A percentile compares a stretch with the other conserved stretches of the same genome.
phyloP scores from a whole-genome alignment of 108 stramenopile species.

The Discostella stelligeroides region DNA sequence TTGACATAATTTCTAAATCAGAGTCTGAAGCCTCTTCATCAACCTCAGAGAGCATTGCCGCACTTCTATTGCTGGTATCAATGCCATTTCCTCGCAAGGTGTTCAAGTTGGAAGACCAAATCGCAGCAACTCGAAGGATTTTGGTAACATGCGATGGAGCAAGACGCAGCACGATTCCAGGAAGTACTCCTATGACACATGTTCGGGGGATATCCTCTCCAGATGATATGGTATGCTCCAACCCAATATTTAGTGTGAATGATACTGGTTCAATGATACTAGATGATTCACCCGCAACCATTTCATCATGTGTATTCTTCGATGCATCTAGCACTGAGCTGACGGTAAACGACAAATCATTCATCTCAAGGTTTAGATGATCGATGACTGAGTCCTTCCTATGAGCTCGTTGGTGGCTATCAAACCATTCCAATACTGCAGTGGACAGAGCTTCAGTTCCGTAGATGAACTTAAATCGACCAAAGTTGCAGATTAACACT shows the following conservation, averaged over 20 bases:
- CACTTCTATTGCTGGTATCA: not conserved
- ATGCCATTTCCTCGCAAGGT: constrained; percentile 22
- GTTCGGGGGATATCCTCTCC: constrained; percentile 56
- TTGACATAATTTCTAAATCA: constrained; percentile 42
- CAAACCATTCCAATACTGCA: constrained; percentile 67
- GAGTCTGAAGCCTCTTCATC: constrained; percentile 37
- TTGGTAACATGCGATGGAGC: constrained; percentile 62
- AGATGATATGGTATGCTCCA: constrained; percentile 53
- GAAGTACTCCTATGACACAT: constrained; percentile 75
- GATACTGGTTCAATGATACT: constrained; percentile 79
- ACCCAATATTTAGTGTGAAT: constrained; percentile 60
- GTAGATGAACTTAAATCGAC: constrained; percentile 68
- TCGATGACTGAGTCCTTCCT: constrained; percentile 48
- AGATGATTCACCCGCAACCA: constrained; percentile 58
- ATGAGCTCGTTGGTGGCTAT: constrained; percentile 25
- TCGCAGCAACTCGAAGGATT: constrained; percentile 57
- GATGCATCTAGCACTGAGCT: constrained; percentile 38
- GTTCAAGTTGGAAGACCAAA: constrained; percentile 59
- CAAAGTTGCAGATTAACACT: constrained; percentile 79
- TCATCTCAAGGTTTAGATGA: constrained; percentile 57
- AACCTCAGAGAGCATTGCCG: constrained; percentile 17
- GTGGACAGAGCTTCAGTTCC: constrained; percentile 56
- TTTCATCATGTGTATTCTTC: constrained; percentile 33
- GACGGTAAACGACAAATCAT: constrained; percentile 49
- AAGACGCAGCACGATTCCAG: constrained; percentile 56